Evolutionary conservation across 345 rosid genomes (phyloP), one percentile per base, ranked within the genome.

Genomic region (Populus simonii): DNA sequence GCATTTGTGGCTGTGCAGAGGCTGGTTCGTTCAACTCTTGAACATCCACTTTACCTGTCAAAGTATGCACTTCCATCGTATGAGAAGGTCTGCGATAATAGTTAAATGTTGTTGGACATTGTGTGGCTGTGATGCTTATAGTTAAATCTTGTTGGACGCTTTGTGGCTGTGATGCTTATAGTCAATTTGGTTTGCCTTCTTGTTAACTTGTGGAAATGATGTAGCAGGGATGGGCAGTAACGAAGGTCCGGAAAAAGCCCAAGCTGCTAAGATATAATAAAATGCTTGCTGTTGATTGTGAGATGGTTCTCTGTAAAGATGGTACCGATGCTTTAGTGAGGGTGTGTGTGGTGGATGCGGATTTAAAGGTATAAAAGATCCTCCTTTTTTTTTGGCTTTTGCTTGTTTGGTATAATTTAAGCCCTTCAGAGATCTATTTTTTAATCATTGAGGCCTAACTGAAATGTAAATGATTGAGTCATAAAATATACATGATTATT

Each of bases 281-380:
- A 23, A 85, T 96, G 85, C n/a, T 87, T 72, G 94, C 99, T 77
- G 86, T 96, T 81, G 99, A 93, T 80, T 96, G 99, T 87, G 99
- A 93, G 92, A 96, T 96, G 99, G 99, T 96, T 85, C 91, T 87
- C 7, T 93, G 97, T 85, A 87, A 90, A 70, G 98, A 93, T 89
- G 97, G 99, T 39, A 91, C 88, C 36, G 97, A 96, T 75, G 98
- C 93, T 78, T 83, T 94, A 51, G 99, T 93, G 80, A 89, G 83
- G 78, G 92, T 91, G 31, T 93, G 89, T 63, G 93, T 88, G 2
- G 97, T 96, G 27, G 91, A 91, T 88, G 91, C 85, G 59, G 80
- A 89, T 76, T 83, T 96, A 77, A 83, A 91, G 92, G 99, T 92
- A 88, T 65, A 27, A 55, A 71, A n/a, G 68, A 4, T 12, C 31